Evolutionary conservation across 2,329 filamentous ascomycete species (phyloP), one percentile per base, ranked within the genome.

Genomic region (Fusarium sp.): DNA sequence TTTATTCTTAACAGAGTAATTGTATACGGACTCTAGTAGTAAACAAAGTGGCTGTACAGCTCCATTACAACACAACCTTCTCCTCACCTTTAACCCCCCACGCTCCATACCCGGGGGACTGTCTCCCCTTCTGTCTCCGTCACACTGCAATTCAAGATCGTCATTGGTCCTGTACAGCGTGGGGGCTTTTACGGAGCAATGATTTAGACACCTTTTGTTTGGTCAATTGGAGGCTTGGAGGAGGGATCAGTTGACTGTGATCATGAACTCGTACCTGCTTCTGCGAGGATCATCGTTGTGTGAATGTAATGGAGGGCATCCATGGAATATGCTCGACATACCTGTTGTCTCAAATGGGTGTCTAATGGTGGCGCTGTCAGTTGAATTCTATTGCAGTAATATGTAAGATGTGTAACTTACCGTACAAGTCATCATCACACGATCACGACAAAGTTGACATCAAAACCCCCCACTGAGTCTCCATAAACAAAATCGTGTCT

Each of bases 261-360:
- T 70, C 62, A 68, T 52, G 58, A 53, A 69, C 54, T 25, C 59
- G 71, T 74, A 74, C 71, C 71, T 74, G 71, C 71, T 74, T 74
- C 46, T 63, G 57, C 46, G 51, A 57, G 56, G 67, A 50, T 69
- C 28, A 66, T 66, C 48, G 45, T 26, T 37, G 48, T 58, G 30
- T 52, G 26, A 48, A 30, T 48, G 52, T 43, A 44, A 55, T 70
- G 67, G 62, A 70, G 54, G 67, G 67, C 55, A 65, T 30, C 62
- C 66, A 45, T 21, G 37, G 49, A 51, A 41, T 50, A 64, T 65
- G 60, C 60, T 64, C 44, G 60, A 64, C 62, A 64, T 64, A 43
- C 39, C 31, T 39, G 12, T 19, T 18, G n/a, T 41, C 31, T 51
- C n/a, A 14, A 9, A 26, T 41, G 25, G 30, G 42, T 41, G 21